Conservation (phyloP, 1,139 yeast species). For the Magnusiomyces tetraspermus region DNA sequence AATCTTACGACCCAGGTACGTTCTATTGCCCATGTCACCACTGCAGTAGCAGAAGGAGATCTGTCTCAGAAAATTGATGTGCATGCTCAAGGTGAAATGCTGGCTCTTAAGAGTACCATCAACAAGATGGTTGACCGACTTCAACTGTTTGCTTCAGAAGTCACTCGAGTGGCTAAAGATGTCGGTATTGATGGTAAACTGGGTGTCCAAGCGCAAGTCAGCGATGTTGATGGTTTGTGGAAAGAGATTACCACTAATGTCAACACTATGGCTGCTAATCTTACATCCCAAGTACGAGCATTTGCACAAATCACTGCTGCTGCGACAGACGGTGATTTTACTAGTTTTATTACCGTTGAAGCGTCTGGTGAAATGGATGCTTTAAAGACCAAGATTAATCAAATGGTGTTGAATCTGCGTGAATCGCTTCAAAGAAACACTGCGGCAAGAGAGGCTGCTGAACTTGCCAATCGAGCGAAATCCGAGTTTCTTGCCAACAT, state of each 20-base stretch:
- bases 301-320: slow-evolving; percentile 91
- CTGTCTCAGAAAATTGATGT: slow-evolving; percentile 80
- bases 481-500: slow-evolving; percentile 85
- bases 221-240: slow-evolving; percentile 88
- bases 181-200: slow-evolving; percentile 89
- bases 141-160: slow-evolving; percentile 81
- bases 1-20: slow-evolving; percentile 83
- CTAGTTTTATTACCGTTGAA: slow-evolving; percentile 81
- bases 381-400: slow-evolving; percentile 78
- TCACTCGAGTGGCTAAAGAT: slow-evolving; percentile 81
- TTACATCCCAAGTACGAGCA: slow-evolving; percentile 86
- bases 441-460: slow-evolving; percentile 91
- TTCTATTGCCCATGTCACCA: slow-evolving; percentile 81
- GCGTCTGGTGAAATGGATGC: slow-evolving; percentile 95
- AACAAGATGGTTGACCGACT: slow-evolving; percentile 88
- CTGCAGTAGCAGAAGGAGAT: slow-evolving; percentile 90
- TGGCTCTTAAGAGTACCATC: slow-evolving; percentile 69
- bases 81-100: slow-evolving; percentile 76
- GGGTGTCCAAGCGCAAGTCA: slow-evolving; percentile 85
- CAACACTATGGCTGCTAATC: slow-evolving; percentile 84
- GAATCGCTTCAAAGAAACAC: slow-evolving; percentile 87
- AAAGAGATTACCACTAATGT: slow-evolving; percentile 89
- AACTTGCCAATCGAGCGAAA: slow-evolving; percentile 80
- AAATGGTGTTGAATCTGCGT: slow-evolving; percentile 79
- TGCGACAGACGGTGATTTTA: slow-evolving; percentile 88